Conservation (phyloP, 2,329 filamentous ascomycete genomes). For the Microascus cirrosus region DNA sequence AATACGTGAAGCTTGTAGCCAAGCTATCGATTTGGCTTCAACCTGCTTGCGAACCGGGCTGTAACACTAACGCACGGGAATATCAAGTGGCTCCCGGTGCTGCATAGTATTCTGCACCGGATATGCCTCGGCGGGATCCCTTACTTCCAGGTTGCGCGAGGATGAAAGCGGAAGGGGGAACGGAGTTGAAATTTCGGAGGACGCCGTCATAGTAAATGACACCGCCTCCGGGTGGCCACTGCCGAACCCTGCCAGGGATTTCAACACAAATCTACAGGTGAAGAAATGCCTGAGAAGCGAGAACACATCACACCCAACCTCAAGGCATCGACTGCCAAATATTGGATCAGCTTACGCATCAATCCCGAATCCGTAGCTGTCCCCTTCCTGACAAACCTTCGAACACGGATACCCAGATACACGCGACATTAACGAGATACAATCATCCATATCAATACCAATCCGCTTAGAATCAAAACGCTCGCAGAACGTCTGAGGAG, state of each 20-base stretch:
- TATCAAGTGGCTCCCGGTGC: background rate
- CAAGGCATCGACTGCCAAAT: too few species aligned
- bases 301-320: too few species aligned
- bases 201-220: background rate
- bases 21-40: background rate
- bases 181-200: background rate
- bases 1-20: background rate
- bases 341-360: too few species aligned
- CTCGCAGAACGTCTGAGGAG: background rate
- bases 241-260: too few species aligned
- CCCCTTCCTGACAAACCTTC: too few species aligned
- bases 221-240: background rate
- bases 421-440: too few species aligned
- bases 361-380: too few species aligned
- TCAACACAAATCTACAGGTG: too few species aligned
- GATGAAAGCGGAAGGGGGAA: background rate
- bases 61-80: background rate
- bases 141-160: background rate
- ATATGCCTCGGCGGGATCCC: background rate
- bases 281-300: too few species aligned
- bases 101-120: background rate
- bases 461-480: background rate
- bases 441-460: too few species aligned
- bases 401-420: too few species aligned
- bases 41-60: background rate